Conservation (phyloP, 2,329 filamentous ascomycete genomes). For the Calonectria hawksworthii region DNA sequence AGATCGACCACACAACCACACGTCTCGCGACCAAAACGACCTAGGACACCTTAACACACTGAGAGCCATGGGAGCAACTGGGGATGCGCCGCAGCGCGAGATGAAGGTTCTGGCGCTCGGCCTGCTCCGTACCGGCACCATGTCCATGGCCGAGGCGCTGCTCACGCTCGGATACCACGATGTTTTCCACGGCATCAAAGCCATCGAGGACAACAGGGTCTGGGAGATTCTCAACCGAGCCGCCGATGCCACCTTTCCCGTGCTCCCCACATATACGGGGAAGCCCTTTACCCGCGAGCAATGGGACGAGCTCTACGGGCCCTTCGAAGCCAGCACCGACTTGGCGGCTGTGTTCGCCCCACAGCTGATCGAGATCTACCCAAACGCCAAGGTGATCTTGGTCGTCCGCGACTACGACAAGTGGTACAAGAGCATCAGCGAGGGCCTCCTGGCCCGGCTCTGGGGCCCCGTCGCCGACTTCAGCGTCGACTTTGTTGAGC, state of each 20-base stretch:
- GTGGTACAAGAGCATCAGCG: constrained; percentile 50
- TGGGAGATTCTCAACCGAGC: constrained; percentile 46
- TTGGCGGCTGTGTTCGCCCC: constrained; percentile 45
- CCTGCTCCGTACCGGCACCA: constrained; percentile 50
- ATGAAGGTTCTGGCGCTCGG: constrained; percentile 50
- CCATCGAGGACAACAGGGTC: constrained; percentile 39
- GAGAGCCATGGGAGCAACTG: not conserved
- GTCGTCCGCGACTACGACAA: constrained; percentile 48
- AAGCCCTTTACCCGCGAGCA: constrained; percentile 44
- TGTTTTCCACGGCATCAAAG: constrained; percentile 49
- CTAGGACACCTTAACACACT: no score
- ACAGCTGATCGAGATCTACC: constrained; percentile 48
- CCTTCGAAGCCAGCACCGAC: constrained; percentile 49
- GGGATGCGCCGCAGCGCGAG: not conserved
- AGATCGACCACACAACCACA: not conserved
- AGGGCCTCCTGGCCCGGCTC: constrained; percentile 45
- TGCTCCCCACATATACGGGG: constrained; percentile 46
- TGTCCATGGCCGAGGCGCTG: constrained; percentile 52
- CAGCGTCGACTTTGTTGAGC: constrained; percentile 40
- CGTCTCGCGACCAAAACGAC: not conserved
- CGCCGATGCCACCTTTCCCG: constrained; percentile 47
- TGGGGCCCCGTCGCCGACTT: constrained; percentile 32
- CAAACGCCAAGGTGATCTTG: constrained; percentile 52
- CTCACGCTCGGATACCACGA: constrained; percentile 49
- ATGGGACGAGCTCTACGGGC: constrained; percentile 51